These are phyloP conservation scores for Venturia asperata DNA, from an alignment of 2,329 filamentous ascomycete species.

Conservation along the genomic window DNA sequence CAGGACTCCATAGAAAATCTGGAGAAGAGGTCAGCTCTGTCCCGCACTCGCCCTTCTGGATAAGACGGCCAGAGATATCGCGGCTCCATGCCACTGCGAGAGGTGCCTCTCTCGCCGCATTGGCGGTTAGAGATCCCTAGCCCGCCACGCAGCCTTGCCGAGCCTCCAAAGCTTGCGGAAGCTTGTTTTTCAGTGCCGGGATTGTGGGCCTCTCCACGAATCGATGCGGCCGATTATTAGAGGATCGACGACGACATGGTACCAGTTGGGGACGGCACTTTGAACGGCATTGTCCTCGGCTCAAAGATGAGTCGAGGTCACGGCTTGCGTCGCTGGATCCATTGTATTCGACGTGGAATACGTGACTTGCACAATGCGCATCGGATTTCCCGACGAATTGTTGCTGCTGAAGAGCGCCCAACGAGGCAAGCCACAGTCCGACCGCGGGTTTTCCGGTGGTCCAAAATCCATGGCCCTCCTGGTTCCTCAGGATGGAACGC, in stretches of 20 bases:
- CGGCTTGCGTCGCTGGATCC: not conserved
- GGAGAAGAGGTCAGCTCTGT: not conserved
- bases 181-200: not conserved
- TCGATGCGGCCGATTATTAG: not conserved
- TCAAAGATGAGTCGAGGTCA: not conserved
- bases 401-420: not conserved
- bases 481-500: not conserved
- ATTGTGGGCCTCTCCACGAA: not conserved
- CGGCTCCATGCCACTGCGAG: not conserved
- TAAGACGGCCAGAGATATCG: not conserved
- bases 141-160: not conserved
- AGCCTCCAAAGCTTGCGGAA: slow-evolving; percentile 2
- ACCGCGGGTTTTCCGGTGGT: too few species aligned
- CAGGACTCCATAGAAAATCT: not conserved
- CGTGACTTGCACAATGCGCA: not conserved
- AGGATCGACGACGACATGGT: not conserved
- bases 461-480: not conserved
- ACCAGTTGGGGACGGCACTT: not conserved
- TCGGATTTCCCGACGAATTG: not conserved
- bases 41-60: not conserved
- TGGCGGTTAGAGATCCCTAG: not conserved
- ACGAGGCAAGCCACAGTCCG: too few species aligned
- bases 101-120: not conserved
- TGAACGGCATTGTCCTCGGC: not conserved
- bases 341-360: not conserved